Percentiles rank a stretch among this genome's conserved stretches.
These are phyloP conservation scores for Begonia fuchsioides DNA, from an alignment of 306 rosid species.

Conservation along the genomic window DNA sequence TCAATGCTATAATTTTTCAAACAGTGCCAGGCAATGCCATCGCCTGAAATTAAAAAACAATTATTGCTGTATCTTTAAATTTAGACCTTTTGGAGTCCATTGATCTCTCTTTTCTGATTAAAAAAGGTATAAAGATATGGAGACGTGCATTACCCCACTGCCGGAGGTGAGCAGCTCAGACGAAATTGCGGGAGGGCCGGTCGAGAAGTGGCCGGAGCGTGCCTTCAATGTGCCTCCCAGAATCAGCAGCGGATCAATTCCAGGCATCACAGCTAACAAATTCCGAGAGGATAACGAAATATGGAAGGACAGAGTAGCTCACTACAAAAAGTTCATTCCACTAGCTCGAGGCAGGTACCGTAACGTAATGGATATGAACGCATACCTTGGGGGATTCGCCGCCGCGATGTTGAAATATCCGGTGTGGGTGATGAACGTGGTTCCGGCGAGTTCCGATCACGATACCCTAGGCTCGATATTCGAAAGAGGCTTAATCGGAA, in stretches of 20 bases:
- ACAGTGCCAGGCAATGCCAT: too few species aligned
- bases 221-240: constrained; percentile 71
- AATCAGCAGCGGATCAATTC: constrained; percentile 52
- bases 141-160: constrained; percentile 77
- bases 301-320: constrained; percentile 56
- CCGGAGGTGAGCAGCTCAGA: constrained; percentile 42
- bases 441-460: constrained; percentile 49
- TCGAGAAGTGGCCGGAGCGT: constrained; percentile 88
- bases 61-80: too few species aligned
- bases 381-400: constrained; percentile 79
- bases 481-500: constrained; percentile 79
- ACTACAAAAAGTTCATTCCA: constrained; percentile 46
- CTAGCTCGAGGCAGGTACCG: constrained; percentile 50
- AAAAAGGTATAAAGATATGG: constrained; percentile 59
- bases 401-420: constrained; percentile 49
- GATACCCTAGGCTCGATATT: constrained; percentile 74
- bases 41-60: neutral
- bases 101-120: constrained; percentile 4
- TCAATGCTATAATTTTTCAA: too few species aligned
- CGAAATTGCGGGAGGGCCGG: constrained; percentile 58
- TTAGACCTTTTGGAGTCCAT: neutral
- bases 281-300: constrained; percentile 45
- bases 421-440: constrained; percentile 90
- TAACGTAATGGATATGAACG: constrained; percentile 88
- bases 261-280: constrained; percentile 34